Evolutionary conservation across 176 grass and related monocot genomes (phyloP), one percentile per base, ranked within the genome.

Genomic region (Tillandsia fasciculata): DNA sequence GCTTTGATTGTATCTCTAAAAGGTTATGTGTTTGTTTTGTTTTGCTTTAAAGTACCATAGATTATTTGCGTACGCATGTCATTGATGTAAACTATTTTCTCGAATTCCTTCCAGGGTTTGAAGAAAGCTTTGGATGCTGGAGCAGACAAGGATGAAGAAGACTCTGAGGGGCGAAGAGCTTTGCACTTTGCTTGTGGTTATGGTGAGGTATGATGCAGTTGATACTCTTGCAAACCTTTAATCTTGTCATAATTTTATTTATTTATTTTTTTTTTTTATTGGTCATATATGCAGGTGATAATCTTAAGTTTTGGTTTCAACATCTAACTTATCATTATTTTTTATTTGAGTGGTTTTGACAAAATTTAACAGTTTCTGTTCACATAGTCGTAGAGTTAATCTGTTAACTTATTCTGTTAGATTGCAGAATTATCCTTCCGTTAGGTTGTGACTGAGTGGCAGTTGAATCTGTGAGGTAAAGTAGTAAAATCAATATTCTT

Each of bases 181-280:
- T 71, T 99, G 1, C 94, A 99, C 76, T 99, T 99, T 77, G 86
- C 89, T 0, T 99, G 94, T 84, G 94, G 94, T 7, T 99, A 99
- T 53, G 89, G 94, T 67, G 89, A 99, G 86, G 86, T 88, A 79
- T 67, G 70, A 12, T 63, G 49, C 29, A 49, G 68, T 54, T 50
- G 2, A 12, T 57, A 4, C 9, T 59, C 9, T 59, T 3, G 7
- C 8, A 18, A 2, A n/a, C 54, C 54, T 59, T 17, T 17, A 59
- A 22, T 59, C 54, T 59, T 22, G 54, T 4, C 54, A 59, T 59
- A 59, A 17, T 22, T 59, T 9, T 59, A 9, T 1, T 9, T 59
- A 9, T 1, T 59, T 20, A 2, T 56, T 59, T 59, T 20, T 18
- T 59, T 57, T 57, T 20, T 7, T n/a, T 18, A 20, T 17, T 3